Evolutionary conservation across 768 basidiomycete genomes (phyloP), one percentile per base, ranked within the genome.

Genomic region (Omphalotus guepiniiformis): DNA sequence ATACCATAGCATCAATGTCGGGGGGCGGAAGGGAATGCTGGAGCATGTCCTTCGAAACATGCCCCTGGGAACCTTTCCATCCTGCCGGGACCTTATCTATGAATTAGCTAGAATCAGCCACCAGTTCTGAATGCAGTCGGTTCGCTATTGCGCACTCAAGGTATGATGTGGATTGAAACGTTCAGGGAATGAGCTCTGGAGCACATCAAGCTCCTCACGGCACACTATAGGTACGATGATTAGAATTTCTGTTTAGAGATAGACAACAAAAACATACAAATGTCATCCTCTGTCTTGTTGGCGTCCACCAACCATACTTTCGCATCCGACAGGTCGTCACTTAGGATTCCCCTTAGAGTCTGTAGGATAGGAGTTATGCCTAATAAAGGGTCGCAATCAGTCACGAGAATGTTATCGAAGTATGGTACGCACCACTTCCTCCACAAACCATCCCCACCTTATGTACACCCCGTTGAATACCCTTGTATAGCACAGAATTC

Each of bases 331-430:
- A 48, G 40, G 1, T 41, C 16, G 47, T 80, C 76, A 18, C 55
- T 58, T 36, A 79, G 59, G 37, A 82, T 63, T 39, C 67, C 66
- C 1, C 75, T 71, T 1, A 81, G 61, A 18, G 81, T 73, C 57
- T 82, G 79, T 1, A 80, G 59, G 37, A 83, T 78, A 0, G 81
- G 80, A 1, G 81, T 81, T 42, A 82, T 75, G 19, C 73, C 72
- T 69, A 18, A 19, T 8, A 9, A 8, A 9, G 37, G 11, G 28
- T 4, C 13, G 19, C n/a, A 44, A 22, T 40, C 30, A n/a, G 22
- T 7, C 49, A 30, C 42, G 27, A 5, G n/a, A 32, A 34, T 2
- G 47, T 19, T 22, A 5, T n/a, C 11, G 16, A 41, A 29, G 11
- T 18, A 21, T 36, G 19, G 19, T 18, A 55, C 69, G 28, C 41